Base-by-base conservation (phyloP, 2,329 filamentous ascomycete species). In the Cladosporium halotolerans region DNA sequence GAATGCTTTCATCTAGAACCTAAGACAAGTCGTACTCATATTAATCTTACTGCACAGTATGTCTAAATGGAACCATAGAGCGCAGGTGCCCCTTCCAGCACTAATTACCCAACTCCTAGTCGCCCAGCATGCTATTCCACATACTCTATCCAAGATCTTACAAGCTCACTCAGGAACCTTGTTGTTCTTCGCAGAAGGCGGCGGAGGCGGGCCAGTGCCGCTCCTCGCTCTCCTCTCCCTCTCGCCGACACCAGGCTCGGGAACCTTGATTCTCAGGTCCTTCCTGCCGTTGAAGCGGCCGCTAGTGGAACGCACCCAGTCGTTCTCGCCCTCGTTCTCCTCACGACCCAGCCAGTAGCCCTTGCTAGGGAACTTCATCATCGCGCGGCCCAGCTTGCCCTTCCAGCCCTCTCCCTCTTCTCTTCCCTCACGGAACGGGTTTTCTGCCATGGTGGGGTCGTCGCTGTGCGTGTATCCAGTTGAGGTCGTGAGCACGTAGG, bases 341-440 rank as follows among this genome's bases (percentile, higher is more conserved):
- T 81, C 81, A 56, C 73, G 70, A 32, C 86, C 87, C 13, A 95
- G 75, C 90, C 91, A 96, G 73, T 95, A 96, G 54, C 77, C 78
- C 59, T 80, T 81, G 38, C 86, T 86, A 19, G 89, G 76, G 39
- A 66, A 63, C 9, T 78, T 79, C 28, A 95, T 78, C 87, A 96
- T 88, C 32, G 80, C 66, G 48, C 91, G 79, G n/a, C 90, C 91
- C 9, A 95, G 65, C 63, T 82, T 84, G 33, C 90, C 91, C 68
- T 79, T 80, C 81, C 87, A 90, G 14, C 90, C 90, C 57, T 86
- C 79, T 9, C 89, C 89, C 53, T 88, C 84, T n/a, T 85, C 82
- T 42, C 82, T 80, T 48, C 81, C 82, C 32, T 75, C 72, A 0
- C 81, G 79, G 70, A 96, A 96, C 0, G 89, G 76, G 72, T 89